Conservation (phyloP, 805 yeast genomes). For the Kazachstania taianensis region DNA sequence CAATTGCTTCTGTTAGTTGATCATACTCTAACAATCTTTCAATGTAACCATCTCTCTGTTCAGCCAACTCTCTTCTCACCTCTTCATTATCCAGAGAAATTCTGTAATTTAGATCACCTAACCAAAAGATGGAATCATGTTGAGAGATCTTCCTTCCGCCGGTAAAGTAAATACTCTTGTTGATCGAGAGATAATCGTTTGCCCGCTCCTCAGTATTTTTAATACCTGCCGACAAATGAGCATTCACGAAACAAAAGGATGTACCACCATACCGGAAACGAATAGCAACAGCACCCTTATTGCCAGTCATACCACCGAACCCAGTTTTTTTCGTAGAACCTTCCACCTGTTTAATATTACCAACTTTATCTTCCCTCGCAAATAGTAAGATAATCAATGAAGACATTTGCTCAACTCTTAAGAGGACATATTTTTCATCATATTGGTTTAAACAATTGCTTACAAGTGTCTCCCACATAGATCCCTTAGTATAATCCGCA, state of each 20-base stretch:
- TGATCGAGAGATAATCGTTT: slow-evolving; percentile 68
- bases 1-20: slow-evolving; percentile 70
- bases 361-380: slow-evolving; percentile 39
- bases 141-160: slow-evolving; percentile 68
- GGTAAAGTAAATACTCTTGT: slow-evolving; percentile 66
- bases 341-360: slow-evolving; percentile 65
- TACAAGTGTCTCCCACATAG: slow-evolving; percentile 70
- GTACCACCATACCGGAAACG: slow-evolving; percentile 76
- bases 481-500: slow-evolving; percentile 66
- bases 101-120: slow-evolving; percentile 91
- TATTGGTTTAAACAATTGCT: slow-evolving; percentile 49
- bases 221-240: slow-evolving; percentile 91
- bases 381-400: slow-evolving; percentile 59
- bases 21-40: slow-evolving; percentile 54
- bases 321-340: slow-evolving; percentile 92
- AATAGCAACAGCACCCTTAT: slow-evolving; percentile 93
- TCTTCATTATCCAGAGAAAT: slow-evolving; percentile 61
- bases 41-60: slow-evolving; percentile 31
- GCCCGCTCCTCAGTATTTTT: slow-evolving; percentile 73
- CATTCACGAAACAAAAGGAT: slow-evolving; percentile 72
- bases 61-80: slow-evolving; percentile 47
- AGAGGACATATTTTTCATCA: slow-evolving; percentile 44
- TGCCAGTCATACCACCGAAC: slow-evolving; percentile 92
- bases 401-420: slow-evolving; percentile 68
- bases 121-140: slow-evolving; percentile 84